Conservation (phyloP, 345 rosid species). For the Aquilaria malaccensis region DNA sequence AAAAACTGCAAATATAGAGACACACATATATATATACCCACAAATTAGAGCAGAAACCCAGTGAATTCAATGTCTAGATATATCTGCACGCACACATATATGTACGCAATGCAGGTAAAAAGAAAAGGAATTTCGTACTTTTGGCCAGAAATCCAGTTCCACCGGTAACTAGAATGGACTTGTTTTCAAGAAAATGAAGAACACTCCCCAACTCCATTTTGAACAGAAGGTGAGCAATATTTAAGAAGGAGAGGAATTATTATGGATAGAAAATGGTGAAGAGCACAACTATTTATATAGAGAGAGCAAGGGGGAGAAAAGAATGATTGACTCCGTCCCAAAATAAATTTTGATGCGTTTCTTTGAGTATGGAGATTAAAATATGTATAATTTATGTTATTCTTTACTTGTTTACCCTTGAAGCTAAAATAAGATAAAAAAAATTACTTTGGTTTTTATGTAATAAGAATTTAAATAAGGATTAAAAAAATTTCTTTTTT, state of each 20-base stretch:
- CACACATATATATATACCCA: too few species aligned
- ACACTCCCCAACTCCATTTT: conserved; percentile 51
- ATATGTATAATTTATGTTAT: too few species aligned
- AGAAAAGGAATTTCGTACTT: conserved; percentile 17
- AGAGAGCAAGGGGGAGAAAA: background rate
- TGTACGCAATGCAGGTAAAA: background rate
- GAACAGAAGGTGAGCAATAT: background rate
- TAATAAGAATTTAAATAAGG: too few species aligned
- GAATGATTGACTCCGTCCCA: too few species aligned
- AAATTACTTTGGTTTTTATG: too few species aligned
- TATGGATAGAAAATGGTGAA: too few species aligned
- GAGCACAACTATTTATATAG: background rate
- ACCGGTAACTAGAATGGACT: conserved; percentile 50
- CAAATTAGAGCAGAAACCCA: too few species aligned
- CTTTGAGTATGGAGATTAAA: too few species aligned
- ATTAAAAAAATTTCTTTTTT: too few species aligned
- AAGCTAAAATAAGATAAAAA: too few species aligned
- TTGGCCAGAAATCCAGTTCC: conserved; percentile 65
- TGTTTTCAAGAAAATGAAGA: conserved; percentile 45
- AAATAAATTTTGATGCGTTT: too few species aligned
- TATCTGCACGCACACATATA: background rate
- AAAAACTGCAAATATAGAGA: conserved; percentile 36
- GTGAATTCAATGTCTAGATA: background rate
- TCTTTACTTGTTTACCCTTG: too few species aligned
- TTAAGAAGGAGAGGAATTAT: background rate